Evolutionary conservation across 2,329 filamentous ascomycete genomes (phyloP), one percentile per base, ranked within the genome.

Genomic region (Neodidymelliopsis sp.): DNA sequence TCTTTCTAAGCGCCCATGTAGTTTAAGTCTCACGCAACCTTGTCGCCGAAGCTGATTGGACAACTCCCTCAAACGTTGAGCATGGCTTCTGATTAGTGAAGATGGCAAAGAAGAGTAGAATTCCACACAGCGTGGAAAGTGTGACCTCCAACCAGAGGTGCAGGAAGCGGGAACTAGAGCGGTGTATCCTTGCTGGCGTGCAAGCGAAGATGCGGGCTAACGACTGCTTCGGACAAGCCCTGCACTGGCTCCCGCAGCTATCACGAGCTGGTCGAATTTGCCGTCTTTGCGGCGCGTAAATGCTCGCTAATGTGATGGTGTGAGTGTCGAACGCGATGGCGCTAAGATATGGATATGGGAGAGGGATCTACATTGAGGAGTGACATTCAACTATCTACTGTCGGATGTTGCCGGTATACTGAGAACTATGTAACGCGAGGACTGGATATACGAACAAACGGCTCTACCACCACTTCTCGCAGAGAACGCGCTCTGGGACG

Each of bases 401-500:
- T 27, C 19, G 36, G 28, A 40, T 34, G 37, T 24, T 35, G 42
- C 41, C 41, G 18, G 41, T 38, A 36, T 52, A 40, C 31, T 33
- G 37, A 29, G 30, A 33, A 33, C 33, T 37, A 34, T 34, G 27
- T 10, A 42, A 47, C 29, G 13, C 25, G 39, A 24, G 39, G 29
- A 45, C 23, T n/a, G 25, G 29, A 45, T 37, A 38, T 38, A 29
- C 40, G 30, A 24, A 34, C 39, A 39, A 25, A n/a, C 11, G 30
- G 31, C 9, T 10, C 57, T 63, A 80, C 78, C 78, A 81, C 78
- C 78, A 81, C 61, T 79, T 80, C 63, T 81, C 78, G 55, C 76
- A 79, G 5, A 79, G 54, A 7, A 80, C 77, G 20, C 67, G 63
- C 27, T 72, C 70, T 13, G 63, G 51, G 16, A 56, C 54, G 56